phyloP scores from a whole-genome alignment of 1,284 basidiomycete genomes.

The Sphagnurus paluster region DNA sequence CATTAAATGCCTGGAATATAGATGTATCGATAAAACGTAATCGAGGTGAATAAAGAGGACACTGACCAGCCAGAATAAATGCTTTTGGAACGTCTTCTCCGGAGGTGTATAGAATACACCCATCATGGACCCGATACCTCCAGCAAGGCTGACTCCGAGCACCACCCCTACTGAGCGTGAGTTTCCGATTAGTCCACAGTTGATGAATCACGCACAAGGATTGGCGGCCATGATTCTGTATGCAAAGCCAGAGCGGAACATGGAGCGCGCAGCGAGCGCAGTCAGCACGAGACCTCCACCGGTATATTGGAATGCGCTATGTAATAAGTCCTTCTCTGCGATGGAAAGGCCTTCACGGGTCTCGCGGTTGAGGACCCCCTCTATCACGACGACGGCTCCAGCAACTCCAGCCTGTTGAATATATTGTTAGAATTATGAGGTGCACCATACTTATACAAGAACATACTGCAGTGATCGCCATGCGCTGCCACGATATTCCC shows the following conservation, averaged over 20 bases:
- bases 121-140: slow-evolving; percentile 78
- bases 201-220: slow-evolving; percentile 59
- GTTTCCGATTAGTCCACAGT: not conserved
- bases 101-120: slow-evolving; percentile 75
- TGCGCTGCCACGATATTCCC: slow-evolving; percentile 40
- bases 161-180: slow-evolving; percentile 64
- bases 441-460: not conserved
- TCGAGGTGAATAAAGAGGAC: not conserved
- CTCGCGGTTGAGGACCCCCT: slow-evolving; percentile 75
- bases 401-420: slow-evolving; percentile 60
- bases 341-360: slow-evolving; percentile 66
- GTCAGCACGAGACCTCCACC: slow-evolving; percentile 80
- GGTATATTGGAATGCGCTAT: slow-evolving; percentile 85
- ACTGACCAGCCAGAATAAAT: slow-evolving; percentile 74
- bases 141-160: slow-evolving; percentile 80
- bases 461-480: slow-evolving; percentile 44
- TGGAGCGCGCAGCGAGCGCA: slow-evolving; percentile 72
- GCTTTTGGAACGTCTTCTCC: slow-evolving; percentile 71
- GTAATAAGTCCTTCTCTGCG: slow-evolving; percentile 70
- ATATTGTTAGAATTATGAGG: not conserved
- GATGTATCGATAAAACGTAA: not conserved
- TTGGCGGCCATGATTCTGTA: slow-evolving; percentile 84
- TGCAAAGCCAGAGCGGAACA: slow-evolving; percentile 77
- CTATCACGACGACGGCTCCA: slow-evolving; percentile 62
- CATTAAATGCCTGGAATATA: slow-evolving; percentile 70